Base-by-base conservation (phyloP, 140 eudicot genomes). In the Anethum foeniculum region DNA sequence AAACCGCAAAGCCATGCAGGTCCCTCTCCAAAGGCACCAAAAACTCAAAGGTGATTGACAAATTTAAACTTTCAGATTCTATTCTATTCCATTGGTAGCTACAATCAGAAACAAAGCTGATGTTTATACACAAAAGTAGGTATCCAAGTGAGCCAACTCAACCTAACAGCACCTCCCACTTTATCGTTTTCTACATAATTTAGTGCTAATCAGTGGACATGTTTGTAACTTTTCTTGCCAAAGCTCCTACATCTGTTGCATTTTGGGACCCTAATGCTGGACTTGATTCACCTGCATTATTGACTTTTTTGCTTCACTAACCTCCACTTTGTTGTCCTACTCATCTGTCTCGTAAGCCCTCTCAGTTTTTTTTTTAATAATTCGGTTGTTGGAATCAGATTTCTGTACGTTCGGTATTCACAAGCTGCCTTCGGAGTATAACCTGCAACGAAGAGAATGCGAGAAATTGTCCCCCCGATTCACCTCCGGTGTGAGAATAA, bases 121-220 rank as follows among this genome's bases (percentile, higher is more conserved):
- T n/a, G 68, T 58, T n/a, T 58, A 60, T 8, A 9, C 65, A 60
- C 68, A 58, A 65, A 71, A 75, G 77, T 73, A 23, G 77, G 56
- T 27, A 47, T 46, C 39, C 78, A 25, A 46, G 78, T 44, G 60
- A 75, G 23, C 78, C 58, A 75, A 75, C 78, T 75, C 56, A 44
- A 75, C 78, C 78, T 44, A 75, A 75, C n/a, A 75, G 15, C 56
- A 23, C 43, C 74, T 30, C 74, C 43, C 28, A 18, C 18, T 41
- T 15, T 41, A 73, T 41, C 51, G 44, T 39, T 19, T 9, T 27
- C n/a, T 25, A 27, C 78, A 74, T 44, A 23, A 14, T 7, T 74
- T n/a, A 21, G 4, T 34, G 48, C 39, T 6, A n/a, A 19, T 52
- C 23, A 52, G 4, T 52, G n/a, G 7, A 19, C 28, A 38, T 19